Base-by-base conservation (phyloP, 352 stramenopile genomes). In the Phytopythium aichiense region DNA sequence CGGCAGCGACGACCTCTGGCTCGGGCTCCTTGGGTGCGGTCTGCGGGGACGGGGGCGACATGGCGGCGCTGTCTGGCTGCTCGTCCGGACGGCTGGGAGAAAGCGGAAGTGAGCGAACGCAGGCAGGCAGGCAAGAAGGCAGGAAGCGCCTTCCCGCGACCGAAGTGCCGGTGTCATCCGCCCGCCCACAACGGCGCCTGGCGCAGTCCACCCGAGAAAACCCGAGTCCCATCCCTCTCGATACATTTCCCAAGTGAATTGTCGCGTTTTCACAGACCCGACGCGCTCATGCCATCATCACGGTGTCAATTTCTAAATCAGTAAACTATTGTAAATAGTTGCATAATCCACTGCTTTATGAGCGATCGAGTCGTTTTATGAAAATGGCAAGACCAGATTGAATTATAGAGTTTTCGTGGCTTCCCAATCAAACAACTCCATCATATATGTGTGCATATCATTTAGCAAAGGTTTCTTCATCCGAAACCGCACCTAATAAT, bases 331-430 rank as follows among this genome's bases (percentile, higher is more conserved):
- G 2, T 13, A 4, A 16, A 45, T 8, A 6, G 2, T n/a, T 0
- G 1, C 15, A 1, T 6, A 8, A 45, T 2, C n/a, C 38, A 45
- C 40, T 45, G 40, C 4, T 45, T 52, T 52, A 52, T 31, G n/a
- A 1, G 11, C 7, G 8, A 25, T 11, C 23, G n/a, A 2, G 22
- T 55, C 49, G 49, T 25, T 12, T 55, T 35, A 6, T 7, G 25
- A 55, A 55, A 38, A 20, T 54, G 48, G 23, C 48, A 31, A n/a
- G 48, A 18, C 49, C 49, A 30, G 49, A 55, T 55, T 25, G 37
- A 12, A 12, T 30, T 53, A 13, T 38, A 43, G 56, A 31, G 13
- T 37, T 28, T 12, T 33, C n/a, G 2, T 8, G 7, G 25, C 15
- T 52, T 52, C 25, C 25, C 13, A 28, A 31, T 52, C 22, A 45